These are phyloP conservation scores for Aspergillus hancockii DNA, from an alignment of 495 filamentous ascomycete species.

Conservation along the genomic window DNA sequence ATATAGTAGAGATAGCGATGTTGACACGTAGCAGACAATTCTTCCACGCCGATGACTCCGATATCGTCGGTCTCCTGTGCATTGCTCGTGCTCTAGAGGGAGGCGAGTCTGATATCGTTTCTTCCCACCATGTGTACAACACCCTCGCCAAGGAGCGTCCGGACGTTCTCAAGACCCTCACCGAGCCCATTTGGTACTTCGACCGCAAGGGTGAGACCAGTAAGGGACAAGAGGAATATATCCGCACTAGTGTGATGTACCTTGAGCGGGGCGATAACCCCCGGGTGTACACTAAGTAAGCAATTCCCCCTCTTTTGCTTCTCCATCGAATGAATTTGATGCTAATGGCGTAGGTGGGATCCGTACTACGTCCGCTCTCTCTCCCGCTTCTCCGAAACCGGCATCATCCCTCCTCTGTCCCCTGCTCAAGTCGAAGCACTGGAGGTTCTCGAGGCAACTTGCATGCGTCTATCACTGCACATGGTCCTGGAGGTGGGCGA, in stretches of 20 bases:
- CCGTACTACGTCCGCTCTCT: constrained; percentile 76
- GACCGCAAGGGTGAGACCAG: constrained; percentile 88
- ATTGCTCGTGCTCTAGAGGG: constrained; percentile 75
- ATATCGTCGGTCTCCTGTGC: constrained; percentile 86
- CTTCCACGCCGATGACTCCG: constrained; percentile 82
- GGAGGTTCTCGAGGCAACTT: constrained; percentile 66
- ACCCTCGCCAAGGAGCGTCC: constrained; percentile 71
- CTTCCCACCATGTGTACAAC: constrained; percentile 82
- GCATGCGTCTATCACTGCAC: constrained; percentile 64
- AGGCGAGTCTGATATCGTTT: constrained; percentile 82
- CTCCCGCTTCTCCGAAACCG: constrained; percentile 62
- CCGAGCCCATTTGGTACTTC: constrained; percentile 86
- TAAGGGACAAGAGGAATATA: constrained; percentile 73
- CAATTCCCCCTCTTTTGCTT: background rate
- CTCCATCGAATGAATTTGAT: background rate
- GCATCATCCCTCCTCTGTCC: constrained; percentile 67
- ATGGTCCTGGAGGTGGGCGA: constrained; percentile 80
- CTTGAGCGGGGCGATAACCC: constrained; percentile 57
- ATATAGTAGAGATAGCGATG: background rate
- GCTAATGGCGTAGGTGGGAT: constrained; percentile 62
- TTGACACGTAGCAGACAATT: constrained; percentile 48
- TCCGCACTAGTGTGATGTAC: constrained; percentile 73
- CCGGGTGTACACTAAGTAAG: constrained; percentile 57
- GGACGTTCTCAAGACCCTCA: constrained; percentile 73
- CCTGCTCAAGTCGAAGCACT: constrained; percentile 63